A percentile compares a stretch with the other conserved stretches of the same genome.
Evolutionary conservation across 768 basidiomycete genomes (phyloP).

Genomic region (Leccinum aurantiacum): DNA sequence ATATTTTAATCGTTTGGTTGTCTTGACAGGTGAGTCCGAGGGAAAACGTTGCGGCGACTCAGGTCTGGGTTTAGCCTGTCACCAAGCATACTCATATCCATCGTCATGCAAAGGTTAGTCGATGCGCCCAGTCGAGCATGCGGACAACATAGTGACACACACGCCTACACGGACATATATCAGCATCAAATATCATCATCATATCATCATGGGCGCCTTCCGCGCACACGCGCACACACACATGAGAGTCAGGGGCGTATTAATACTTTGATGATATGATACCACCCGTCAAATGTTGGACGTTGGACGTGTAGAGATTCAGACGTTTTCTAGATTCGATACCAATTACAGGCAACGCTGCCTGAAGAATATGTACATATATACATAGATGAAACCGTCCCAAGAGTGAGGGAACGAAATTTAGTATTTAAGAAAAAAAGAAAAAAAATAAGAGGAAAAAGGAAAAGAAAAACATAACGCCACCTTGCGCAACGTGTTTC

Average conservation of each 20-base stretch:
- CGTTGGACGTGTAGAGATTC: neutral
- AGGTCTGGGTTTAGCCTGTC: neutral
- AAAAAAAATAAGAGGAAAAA: neutral
- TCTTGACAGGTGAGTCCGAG: neutral
- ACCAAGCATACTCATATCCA: neutral
- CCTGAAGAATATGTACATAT: neutral
- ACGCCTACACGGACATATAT: neutral
- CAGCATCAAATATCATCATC: too few species aligned
- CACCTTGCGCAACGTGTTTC: neutral
- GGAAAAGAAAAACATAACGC: neutral
- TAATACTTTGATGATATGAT: neutral
- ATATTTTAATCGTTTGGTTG: neutral
- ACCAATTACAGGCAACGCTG: too few species aligned
- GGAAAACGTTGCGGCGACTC: neutral
- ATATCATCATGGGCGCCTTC: neutral
- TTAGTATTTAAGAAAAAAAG: neutral
- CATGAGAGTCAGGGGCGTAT: neutral
- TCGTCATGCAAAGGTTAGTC: slow-evolving; percentile 10
- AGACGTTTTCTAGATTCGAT: too few species aligned
- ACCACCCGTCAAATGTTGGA: neutral
- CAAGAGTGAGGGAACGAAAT: neutral
- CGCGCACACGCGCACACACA: neutral
- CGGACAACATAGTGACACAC: neutral
- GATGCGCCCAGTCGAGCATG: neutral
- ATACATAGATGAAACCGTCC: neutral